A percentile compares a stretch with the other conserved stretches of the same genome.
Evolutionary conservation across 257 asterid species (phyloP).

Genomic region (Jaltomata sinuosa): DNA sequence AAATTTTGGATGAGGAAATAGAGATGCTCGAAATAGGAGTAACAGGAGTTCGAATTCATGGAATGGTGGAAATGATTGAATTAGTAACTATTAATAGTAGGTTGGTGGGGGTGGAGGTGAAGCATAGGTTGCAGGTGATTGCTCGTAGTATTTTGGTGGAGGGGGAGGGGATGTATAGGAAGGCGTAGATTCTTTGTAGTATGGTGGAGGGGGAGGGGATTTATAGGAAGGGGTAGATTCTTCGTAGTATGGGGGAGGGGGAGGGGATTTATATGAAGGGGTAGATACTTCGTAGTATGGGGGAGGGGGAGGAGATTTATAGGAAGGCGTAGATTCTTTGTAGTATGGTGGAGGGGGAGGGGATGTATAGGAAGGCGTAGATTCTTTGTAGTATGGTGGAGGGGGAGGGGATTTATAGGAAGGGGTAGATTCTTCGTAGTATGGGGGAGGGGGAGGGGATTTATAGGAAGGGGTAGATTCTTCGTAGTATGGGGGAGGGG

Average conservation of each 20-base stretch:
- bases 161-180: background rate
- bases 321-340: background rate
- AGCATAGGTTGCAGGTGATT: background rate
- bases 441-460: background rate
- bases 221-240: background rate
- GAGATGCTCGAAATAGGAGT: background rate
- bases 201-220: background rate
- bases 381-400: background rate
- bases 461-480: background rate
- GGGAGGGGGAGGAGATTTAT: background rate
- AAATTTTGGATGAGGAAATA: background rate
- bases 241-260: background rate
- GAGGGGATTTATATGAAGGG: background rate
- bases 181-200: background rate
- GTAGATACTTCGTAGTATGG: background rate
- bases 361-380: fast-evolving
- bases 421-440: background rate
- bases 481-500: background rate
- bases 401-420: background rate
- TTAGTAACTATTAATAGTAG: background rate
- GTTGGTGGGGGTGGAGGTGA: background rate
- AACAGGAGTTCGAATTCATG: background rate
- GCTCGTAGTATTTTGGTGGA: background rate
- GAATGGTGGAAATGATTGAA: background rate
- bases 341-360: background rate